Conservation (phyloP, 768 basidiomycete species). For the Leccinellum albellum region DNA sequence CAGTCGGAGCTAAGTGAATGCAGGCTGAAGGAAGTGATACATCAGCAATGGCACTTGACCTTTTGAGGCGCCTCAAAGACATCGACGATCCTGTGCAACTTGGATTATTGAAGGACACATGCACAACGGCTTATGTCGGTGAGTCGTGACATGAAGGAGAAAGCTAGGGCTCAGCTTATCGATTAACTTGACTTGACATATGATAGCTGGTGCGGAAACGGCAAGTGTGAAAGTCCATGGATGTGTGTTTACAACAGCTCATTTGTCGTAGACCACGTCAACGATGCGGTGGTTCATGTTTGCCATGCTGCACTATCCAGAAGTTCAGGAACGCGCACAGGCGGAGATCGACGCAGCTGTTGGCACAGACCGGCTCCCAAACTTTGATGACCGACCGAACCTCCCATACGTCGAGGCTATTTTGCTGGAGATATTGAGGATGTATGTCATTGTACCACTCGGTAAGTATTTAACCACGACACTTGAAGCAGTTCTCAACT, state of each 20-base stretch:
- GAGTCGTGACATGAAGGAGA: not conserved
- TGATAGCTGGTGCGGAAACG: constrained; percentile 20
- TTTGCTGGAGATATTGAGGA: constrained; percentile 28
- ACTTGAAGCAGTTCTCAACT: not conserved
- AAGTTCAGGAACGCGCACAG: constrained; percentile 29
- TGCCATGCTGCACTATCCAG: constrained; percentile 31
- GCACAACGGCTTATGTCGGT: constrained; percentile 16
- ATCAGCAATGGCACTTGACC: constrained; percentile 13
- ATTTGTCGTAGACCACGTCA: constrained; percentile 5
- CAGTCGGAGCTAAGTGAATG: not conserved
- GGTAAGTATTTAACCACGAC: constrained; percentile 9
- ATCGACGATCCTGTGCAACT: constrained; percentile 8
- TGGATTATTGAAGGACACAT: constrained; percentile 8
- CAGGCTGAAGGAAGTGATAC: constrained; percentile 11
- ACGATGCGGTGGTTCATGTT: constrained; percentile 26
- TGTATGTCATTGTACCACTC: constrained; percentile 25
- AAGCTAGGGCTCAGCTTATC: not conserved
- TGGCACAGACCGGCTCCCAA: constrained; percentile 27
- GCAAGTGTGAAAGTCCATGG: not conserved
- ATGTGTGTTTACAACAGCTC: not conserved
- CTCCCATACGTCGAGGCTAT: constrained; percentile 31
- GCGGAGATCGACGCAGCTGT: constrained; percentile 29
- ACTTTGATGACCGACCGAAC: constrained; percentile 17
- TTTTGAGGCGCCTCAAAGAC: not conserved
- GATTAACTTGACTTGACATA: not conserved